Evolutionary conservation across 2,329 filamentous ascomycete species (phyloP).

Genomic region (Westerdykella aurantiaca): DNA sequence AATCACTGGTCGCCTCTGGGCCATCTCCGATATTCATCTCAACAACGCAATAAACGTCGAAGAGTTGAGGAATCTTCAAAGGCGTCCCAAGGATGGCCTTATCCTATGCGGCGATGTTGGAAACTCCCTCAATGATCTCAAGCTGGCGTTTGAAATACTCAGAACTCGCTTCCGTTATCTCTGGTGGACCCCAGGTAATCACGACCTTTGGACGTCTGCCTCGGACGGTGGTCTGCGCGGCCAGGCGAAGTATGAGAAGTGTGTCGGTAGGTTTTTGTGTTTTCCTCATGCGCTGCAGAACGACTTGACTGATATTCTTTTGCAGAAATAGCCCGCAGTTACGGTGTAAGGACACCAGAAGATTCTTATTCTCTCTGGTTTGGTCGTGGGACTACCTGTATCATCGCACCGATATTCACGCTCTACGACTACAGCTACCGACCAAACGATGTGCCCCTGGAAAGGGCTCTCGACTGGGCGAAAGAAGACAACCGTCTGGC

Average conservation of each 20-base stretch:
- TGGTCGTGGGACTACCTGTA: conserved; percentile 44
- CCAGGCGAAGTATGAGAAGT: conserved; percentile 51
- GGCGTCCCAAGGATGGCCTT: conserved; percentile 40
- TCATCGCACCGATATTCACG: conserved; percentile 54
- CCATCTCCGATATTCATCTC: conserved; percentile 44
- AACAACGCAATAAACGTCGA: conserved; percentile 44
- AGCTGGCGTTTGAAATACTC: conserved; percentile 34
- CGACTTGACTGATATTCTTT: too few species aligned
- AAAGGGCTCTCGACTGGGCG: conserved; percentile 45
- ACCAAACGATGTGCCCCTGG: conserved; percentile 45
- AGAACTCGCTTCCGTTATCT: conserved; percentile 43
- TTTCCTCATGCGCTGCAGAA: too few species aligned
- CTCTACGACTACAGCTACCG: conserved; percentile 57
- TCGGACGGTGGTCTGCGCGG: conserved; percentile 41
- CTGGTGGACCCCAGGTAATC: conserved; percentile 55
- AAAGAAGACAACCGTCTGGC: conserved; percentile 40
- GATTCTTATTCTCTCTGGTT: conserved; percentile 52
- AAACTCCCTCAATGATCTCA: conserved; percentile 31
- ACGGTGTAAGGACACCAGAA: conserved; percentile 52
- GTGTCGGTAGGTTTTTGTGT: conserved; percentile 32
- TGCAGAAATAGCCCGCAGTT: conserved; percentile 43
- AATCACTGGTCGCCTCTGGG: conserved; percentile 35
- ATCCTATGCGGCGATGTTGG: conserved; percentile 43
- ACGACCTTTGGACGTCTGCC: conserved; percentile 52
- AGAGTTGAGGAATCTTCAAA: conserved; percentile 38